Evolutionary conservation across 169 alveolate genomes (phyloP).

Genomic region (Eimeria brunetti): DNA sequence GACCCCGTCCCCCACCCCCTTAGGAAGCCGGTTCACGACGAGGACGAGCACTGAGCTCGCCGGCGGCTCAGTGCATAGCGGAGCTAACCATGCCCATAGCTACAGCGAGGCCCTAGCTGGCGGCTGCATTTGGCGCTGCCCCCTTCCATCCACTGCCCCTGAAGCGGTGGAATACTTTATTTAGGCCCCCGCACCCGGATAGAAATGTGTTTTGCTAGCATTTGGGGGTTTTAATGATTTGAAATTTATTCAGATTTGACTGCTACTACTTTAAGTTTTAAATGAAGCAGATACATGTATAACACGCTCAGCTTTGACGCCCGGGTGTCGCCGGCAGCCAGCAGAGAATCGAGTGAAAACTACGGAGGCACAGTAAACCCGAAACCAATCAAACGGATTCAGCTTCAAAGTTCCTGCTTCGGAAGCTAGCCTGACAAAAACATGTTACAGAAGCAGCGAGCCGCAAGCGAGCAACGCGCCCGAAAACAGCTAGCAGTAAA

Average conservation of each 20-base stretch:
- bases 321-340: not conserved
- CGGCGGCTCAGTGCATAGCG: not conserved
- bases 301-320: not conserved
- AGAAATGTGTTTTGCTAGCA: slow-evolving; percentile 1
- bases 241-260: not conserved
- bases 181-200: not conserved
- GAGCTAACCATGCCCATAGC: not conserved
- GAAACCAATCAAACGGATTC: not conserved
- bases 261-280: not conserved
- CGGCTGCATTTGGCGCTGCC: not conserved
- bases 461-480: not conserved
- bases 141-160: not conserved
- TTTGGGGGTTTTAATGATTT: not conserved
- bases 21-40: slow-evolving; percentile 11
- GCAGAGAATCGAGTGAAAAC: not conserved
- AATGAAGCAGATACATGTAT: not conserved
- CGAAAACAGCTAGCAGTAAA: not conserved
- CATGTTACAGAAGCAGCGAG: not conserved
- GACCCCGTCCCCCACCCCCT: slow-evolving; percentile 71
- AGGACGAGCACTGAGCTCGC: slow-evolving; percentile 6
- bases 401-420: not conserved
- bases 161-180: not conserved
- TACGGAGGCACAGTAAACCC: not conserved
- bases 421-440: not conserved
- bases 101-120: not conserved